These are phyloP conservation scores for Dryadomyces quercus-mongolicae DNA, from an alignment of 2,329 filamentous ascomycete species.

Conservation along the genomic window DNA sequence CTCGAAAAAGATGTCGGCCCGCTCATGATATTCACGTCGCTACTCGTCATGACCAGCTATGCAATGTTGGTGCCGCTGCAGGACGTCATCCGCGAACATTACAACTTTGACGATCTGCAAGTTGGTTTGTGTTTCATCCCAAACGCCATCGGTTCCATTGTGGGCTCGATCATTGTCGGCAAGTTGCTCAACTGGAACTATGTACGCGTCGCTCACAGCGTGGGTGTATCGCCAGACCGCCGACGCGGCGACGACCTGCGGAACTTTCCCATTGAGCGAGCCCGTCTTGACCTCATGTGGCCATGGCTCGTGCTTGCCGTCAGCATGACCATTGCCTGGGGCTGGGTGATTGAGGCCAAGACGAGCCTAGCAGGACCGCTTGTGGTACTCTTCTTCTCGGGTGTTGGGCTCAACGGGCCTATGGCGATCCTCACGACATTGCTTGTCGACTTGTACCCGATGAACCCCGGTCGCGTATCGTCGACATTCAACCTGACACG, in stretches of 20 bases:
- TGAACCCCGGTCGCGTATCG: slow-evolving; percentile 26
- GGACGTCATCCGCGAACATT: slow-evolving; percentile 19
- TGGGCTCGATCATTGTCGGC: slow-evolving; percentile 27
- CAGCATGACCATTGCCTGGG: slow-evolving; percentile 26
- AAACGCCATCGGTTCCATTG: slow-evolving; percentile 23
- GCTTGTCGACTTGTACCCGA: slow-evolving; percentile 30
- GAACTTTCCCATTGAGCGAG: slow-evolving; percentile 24
- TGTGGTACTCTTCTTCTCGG: slow-evolving; percentile 25
- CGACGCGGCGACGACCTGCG: slow-evolving; percentile 26
- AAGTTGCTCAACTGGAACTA: slow-evolving; percentile 51
- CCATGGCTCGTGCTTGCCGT: slow-evolving; percentile 30
- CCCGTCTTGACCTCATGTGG: slow-evolving; percentile 21
- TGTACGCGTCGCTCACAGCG: slow-evolving; percentile 33
- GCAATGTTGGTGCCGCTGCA: slow-evolving; percentile 21
- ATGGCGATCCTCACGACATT: slow-evolving; percentile 28
- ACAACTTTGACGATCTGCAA: slow-evolving; percentile 23
- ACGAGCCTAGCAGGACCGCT: slow-evolving; percentile 27
- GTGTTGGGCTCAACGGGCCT: slow-evolving; percentile 23
- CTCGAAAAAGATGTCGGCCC: slow-evolving; percentile 23
- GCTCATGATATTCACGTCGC: slow-evolving; percentile 21
- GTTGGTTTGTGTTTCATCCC: slow-evolving; percentile 31
- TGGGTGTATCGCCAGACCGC: slow-evolving; percentile 34
- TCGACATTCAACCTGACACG: slow-evolving; percentile 29
- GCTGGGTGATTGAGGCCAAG: slow-evolving; percentile 27
- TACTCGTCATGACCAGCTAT: slow-evolving; percentile 23